Evolutionary conservation across 164 flowering plant genomes (phyloP).

Genomic region (Stephania yunnanensis): DNA sequence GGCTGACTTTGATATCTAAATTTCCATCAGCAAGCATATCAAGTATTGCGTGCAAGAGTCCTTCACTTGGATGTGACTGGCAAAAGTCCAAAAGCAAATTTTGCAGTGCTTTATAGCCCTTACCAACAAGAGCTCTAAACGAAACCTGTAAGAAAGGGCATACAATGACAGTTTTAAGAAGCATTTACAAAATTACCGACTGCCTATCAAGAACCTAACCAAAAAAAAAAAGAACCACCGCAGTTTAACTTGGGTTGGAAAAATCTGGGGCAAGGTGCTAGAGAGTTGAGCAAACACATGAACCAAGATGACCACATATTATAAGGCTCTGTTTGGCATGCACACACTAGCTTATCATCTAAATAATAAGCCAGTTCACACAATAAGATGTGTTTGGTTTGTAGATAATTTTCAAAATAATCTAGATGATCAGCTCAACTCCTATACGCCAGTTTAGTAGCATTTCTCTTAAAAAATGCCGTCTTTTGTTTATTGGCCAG

Average conservation of each 20-base stretch:
- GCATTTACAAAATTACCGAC: not conserved
- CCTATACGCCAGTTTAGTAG: no score
- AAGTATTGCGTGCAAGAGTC: conserved; percentile 71
- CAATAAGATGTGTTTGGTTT: no score
- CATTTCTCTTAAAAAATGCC: no score
- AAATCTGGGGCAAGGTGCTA: not conserved
- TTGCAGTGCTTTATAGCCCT: conserved; percentile 79
- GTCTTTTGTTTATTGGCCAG: no score
- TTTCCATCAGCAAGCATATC: conserved; percentile 98
- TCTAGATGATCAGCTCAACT: no score
- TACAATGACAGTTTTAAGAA: not conserved
- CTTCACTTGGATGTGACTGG: conserved; percentile 65
- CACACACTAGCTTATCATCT: no score
- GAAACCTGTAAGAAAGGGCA: conserved; percentile 48
- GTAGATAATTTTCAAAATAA: no score
- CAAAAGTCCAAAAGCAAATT: conserved; percentile 86
- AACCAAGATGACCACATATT: no score
- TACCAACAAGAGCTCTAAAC: conserved; percentile 88
- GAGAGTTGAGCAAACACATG: no score
- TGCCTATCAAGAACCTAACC: not conserved
- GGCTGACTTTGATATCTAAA: conserved; percentile 51
- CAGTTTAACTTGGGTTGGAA: not conserved
- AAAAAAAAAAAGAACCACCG: not conserved
- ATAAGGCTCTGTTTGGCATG: no score
- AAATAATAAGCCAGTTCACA: no score